These are phyloP conservation scores for Acanthamoeba royreba DNA, from an alignment of 208 protist species.

Conservation along the genomic window DNA sequence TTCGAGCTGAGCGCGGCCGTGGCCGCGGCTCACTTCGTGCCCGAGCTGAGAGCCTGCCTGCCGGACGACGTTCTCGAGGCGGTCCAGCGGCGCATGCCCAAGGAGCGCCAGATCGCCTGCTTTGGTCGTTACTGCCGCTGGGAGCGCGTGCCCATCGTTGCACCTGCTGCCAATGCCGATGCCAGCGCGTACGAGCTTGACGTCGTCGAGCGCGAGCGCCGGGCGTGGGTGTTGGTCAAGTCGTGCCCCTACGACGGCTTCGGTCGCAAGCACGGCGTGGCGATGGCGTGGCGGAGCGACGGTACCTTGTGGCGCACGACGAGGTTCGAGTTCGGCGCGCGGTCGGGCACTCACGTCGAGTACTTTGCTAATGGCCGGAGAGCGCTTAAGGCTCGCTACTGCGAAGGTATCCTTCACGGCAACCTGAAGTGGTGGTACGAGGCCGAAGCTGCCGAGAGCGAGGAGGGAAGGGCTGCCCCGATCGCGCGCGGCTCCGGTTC, in stretches of 20 bases:
- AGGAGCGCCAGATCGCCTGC: conserved; percentile 20
- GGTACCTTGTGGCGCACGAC: neutral
- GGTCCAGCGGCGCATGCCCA: neutral
- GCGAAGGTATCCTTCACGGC: neutral
- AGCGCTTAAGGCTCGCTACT: neutral
- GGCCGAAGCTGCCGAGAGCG: too few relatives aligned
- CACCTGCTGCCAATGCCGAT: neutral
- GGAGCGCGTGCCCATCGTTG: neutral
- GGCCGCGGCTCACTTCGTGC: neutral
- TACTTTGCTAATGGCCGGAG: neutral
- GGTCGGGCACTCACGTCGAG: neutral
- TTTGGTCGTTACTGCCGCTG: neutral
- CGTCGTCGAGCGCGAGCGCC: neutral
- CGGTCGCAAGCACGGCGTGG: conserved; percentile 16
- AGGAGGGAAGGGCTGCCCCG: too few relatives aligned
- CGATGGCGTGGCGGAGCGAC: neutral
- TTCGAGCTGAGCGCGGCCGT: neutral
- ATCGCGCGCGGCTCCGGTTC: too few relatives aligned
- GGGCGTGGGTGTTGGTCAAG: conserved; percentile 28
- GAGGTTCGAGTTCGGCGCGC: neutral
- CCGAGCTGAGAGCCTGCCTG: conserved; percentile 12
- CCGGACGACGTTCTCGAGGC: neutral
- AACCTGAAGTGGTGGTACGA: conserved; percentile 17
- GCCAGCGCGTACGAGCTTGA: neutral
- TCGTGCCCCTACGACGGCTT: neutral